These are phyloP conservation scores for Murraya paniculata DNA, from an alignment of 345 rosid genomes.

Conservation along the genomic window DNA sequence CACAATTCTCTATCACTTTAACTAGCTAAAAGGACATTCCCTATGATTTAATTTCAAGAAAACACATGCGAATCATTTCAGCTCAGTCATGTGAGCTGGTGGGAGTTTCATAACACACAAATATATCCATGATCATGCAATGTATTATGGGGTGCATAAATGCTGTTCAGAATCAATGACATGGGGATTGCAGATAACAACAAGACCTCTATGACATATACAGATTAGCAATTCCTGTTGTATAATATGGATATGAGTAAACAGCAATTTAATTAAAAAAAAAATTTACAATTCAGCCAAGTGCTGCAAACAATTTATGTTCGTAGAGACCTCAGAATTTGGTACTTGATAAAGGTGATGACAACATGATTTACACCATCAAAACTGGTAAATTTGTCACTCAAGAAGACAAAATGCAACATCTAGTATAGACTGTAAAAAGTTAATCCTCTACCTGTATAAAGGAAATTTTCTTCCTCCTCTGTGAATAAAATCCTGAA, in stretches of 20 bases:
- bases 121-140: not conserved
- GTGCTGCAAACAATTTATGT: not conserved
- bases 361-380: not conserved
- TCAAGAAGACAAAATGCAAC: not conserved
- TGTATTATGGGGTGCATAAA: not conserved
- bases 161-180: not conserved
- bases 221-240: not conserved
- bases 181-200: not conserved
- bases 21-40: not conserved
- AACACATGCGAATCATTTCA: not conserved
- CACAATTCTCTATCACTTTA: not conserved
- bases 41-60: not conserved
- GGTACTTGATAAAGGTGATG: not conserved
- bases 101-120: not conserved
- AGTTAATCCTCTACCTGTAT: slow-evolving; percentile 63
- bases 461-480: slow-evolving; percentile 77
- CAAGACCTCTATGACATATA: not conserved
- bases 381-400: not conserved
- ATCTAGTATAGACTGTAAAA: not conserved
- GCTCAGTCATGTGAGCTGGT: not conserved
- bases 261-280: not conserved
- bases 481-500: slow-evolving; percentile 79
- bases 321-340: not conserved
- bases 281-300: not conserved
- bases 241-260: not conserved